These are phyloP conservation scores for Colletotrichum scovillei DNA, from an alignment of 2,329 filamentous ascomycete species.

Conservation along the genomic window DNA sequence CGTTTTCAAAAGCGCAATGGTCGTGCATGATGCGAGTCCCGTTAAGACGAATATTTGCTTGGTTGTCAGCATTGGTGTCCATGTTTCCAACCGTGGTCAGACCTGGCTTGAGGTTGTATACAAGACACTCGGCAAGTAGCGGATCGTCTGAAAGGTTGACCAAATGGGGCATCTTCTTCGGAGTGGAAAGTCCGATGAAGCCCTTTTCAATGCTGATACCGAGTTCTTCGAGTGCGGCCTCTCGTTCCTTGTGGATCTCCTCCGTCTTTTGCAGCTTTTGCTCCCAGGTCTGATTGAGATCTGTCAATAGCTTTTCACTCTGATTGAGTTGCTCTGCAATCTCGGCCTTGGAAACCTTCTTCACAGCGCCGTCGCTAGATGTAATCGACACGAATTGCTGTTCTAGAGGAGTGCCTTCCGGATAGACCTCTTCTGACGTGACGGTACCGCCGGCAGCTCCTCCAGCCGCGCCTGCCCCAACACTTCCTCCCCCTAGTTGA, in stretches of 20 bases:
- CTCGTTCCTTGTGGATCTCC: conserved; percentile 96
- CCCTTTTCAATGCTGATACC: conserved; percentile 99
- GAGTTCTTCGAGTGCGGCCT: conserved; percentile 93
- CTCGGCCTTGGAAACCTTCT: conserved; percentile 97
- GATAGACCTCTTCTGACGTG: conserved; percentile 84
- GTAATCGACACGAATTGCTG: conserved; percentile 97
- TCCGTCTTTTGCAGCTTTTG: conserved; percentile 95
- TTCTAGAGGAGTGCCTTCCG: conserved; percentile 90
- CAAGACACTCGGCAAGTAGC: conserved; percentile 91
- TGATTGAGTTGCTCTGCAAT: conserved; percentile 97
- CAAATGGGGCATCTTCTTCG: conserved; percentile 99
- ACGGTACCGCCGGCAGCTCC: conserved; percentile 57
- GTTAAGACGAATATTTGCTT: conserved; percentile 91
- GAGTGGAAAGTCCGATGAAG: conserved; percentile 92
- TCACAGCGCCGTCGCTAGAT: conserved; percentile 83
- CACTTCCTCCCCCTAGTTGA: conserved; percentile 76
- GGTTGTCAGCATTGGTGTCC: conserved; percentile 79
- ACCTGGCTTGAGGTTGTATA: conserved; percentile 98
- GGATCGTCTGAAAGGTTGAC: conserved; percentile 98
- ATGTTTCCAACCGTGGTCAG: conserved; percentile 95
- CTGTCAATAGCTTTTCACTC: conserved; percentile 94
- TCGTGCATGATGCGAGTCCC: conserved; percentile 92
- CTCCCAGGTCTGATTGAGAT: conserved; percentile 99
- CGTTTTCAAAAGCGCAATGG: conserved; percentile 94
- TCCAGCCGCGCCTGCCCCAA: conserved; percentile 54